Base-by-base conservation (phyloP, 2,329 filamentous ascomycete genomes). In the Microdochium bolleyi region DNA sequence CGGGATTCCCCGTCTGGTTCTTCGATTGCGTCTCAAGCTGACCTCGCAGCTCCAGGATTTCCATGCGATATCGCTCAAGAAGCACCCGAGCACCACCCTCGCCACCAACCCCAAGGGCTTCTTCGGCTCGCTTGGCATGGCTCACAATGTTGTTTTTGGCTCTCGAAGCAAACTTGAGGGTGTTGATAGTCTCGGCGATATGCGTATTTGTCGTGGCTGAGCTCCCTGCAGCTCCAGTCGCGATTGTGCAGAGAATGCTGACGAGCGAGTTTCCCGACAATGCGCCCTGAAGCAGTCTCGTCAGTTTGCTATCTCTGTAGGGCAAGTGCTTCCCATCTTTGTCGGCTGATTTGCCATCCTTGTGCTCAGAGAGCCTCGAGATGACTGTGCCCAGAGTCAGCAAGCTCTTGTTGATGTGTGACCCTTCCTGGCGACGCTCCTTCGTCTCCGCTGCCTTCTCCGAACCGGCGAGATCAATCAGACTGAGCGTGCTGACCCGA, bases 101-200 rank as follows among this genome's bases (percentile, higher is more conserved):
- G n/a, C 85, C 86, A 38, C 88, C 86, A 41, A 79, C 78, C 24
- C 87, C 87, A 24, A 92, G 75, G 2, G 92, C 91, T 68, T 97
- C 94, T 60, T 95, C 90, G 7, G 92, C 92, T 65, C 85, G 88
- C 77, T 96, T 97, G 32, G 94, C 94, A 70, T 97, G 92, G 61
- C 91, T 96, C 65, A 97, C 87, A 63, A 99, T 96, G 66, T 88
- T 99, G 71, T 99, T 99, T 77, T 96, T 96, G 48, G 94, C 94
- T 62, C 94, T 83, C 11, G 92, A 94, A 2, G 94, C 94, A 65
- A 99, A 99, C 63, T 97, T 99, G 56, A 99, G 76, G 0, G 94
- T 99, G 67, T 96, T 99, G 52, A 99, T 73, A 0, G 92, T 97
- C 71, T 99, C 94, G 19, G 82, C 81, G 0, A 88, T 89, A 62